Percentiles rank a stretch among this genome's conserved stretches.
Evolutionary conservation across 805 yeast species (phyloP).

Genomic region (Candida bentonensis): DNA sequence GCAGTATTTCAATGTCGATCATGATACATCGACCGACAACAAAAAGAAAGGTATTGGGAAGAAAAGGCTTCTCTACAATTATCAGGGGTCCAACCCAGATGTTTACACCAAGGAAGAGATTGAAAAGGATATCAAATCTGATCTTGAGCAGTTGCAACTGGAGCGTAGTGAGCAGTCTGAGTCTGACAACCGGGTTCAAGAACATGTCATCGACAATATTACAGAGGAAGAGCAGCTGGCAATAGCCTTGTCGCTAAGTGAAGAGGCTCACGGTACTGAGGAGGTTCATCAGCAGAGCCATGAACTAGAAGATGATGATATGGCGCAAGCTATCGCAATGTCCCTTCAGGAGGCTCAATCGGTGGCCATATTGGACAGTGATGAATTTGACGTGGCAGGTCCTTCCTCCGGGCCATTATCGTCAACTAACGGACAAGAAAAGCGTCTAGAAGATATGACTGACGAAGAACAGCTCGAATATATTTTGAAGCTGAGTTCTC

Average conservation of each 20-base stretch:
- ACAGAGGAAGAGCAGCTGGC: conserved; percentile 15
- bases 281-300: too few relatives aligned
- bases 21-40: conserved; percentile 7
- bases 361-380: too few relatives aligned
- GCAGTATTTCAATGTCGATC: conserved; percentile 15
- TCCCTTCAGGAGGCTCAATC: neutral
- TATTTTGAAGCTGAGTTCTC: neutral
- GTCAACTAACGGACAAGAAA: too few relatives aligned
- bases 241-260: conserved; percentile 14
- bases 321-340: neutral
- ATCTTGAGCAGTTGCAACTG: conserved; percentile 10
- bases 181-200: conserved; percentile 3
- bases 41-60: conserved; percentile 13
- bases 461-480: neutral
- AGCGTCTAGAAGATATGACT: neutral
- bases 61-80: neutral
- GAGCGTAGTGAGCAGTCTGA: conserved; percentile 9
- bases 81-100: neutral
- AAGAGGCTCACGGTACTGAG: neutral
- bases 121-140: conserved; percentile 6
- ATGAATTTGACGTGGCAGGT: too few relatives aligned
- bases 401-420: too few relatives aligned
- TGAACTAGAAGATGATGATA: too few relatives aligned
- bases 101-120: conserved; percentile 6
- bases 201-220: conserved; percentile 5